Conservation (phyloP, 2,329 filamentous ascomycete genomes). For the Alternaria viburni region DNA sequence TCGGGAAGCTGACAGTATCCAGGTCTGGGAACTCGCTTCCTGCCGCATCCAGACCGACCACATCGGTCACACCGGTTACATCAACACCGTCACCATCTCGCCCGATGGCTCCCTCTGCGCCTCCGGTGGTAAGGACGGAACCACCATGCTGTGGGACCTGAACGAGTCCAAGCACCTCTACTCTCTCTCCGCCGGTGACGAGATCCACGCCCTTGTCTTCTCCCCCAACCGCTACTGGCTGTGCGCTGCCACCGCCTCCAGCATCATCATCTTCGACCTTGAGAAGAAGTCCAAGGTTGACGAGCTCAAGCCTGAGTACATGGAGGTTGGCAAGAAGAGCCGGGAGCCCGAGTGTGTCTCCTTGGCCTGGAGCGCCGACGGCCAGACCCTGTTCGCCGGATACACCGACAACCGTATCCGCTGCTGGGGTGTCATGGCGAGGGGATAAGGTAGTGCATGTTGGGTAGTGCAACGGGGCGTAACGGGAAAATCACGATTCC, state of each 20-base stretch:
- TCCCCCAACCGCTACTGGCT: slow-evolving; percentile 99
- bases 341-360: slow-evolving; percentile 97
- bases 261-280: slow-evolving; percentile 99
- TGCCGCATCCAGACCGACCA: slow-evolving; percentile 99
- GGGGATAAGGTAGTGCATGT: slow-evolving; percentile 44
- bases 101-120: slow-evolving; percentile 99
- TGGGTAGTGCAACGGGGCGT: slow-evolving; percentile 33
- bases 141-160: slow-evolving; percentile 99
- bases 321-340: slow-evolving; percentile 97
- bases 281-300: slow-evolving; percentile 99
- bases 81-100: slow-evolving; percentile 99
- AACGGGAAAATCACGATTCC: slow-evolving; percentile 49
- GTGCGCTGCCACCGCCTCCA: slow-evolving; percentile 94
- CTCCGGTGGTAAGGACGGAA: slow-evolving; percentile 99
- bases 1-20: slow-evolving; percentile 34
- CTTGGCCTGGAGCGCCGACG: slow-evolving; percentile 97
- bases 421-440: slow-evolving; percentile 52
- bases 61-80: slow-evolving; percentile 99
- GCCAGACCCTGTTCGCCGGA: slow-evolving; percentile 98
- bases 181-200: slow-evolving; percentile 98
- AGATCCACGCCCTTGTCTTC: slow-evolving; percentile 99
- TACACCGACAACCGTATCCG: slow-evolving; percentile 94
- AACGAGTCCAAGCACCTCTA: slow-evolving; percentile 99
- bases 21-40: slow-evolving; percentile 99
- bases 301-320: slow-evolving; percentile 98